These are phyloP conservation scores for Dothiorella sarmentorum DNA, from an alignment of 2,329 filamentous ascomycete genomes.

Conservation along the genomic window DNA sequence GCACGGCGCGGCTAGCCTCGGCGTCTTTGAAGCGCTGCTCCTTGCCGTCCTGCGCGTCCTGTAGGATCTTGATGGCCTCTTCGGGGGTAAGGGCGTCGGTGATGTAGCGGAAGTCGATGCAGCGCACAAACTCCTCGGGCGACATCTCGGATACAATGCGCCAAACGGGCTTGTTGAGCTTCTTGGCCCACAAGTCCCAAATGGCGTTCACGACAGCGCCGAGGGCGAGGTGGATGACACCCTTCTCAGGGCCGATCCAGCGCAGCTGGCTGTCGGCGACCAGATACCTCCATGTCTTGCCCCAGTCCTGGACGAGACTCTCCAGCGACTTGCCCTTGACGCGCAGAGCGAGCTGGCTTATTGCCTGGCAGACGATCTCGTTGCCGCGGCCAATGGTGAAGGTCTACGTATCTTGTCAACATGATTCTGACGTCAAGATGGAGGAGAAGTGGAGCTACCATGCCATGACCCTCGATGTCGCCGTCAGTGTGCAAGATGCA, in stretches of 20 bases:
- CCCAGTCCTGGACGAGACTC: constrained; percentile 76
- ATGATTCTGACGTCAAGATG: neutral
- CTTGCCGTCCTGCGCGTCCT: constrained; percentile 65
- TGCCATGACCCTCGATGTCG: constrained; percentile 68
- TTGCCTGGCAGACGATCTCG: constrained; percentile 85
- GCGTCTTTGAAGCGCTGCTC: constrained; percentile 69
- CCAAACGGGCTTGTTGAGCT: constrained; percentile 84
- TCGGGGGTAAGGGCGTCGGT: constrained; percentile 87
- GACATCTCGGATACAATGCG: constrained; percentile 85
- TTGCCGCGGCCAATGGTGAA: constrained; percentile 89
- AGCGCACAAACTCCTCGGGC: constrained; percentile 78
- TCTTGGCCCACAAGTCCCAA: constrained; percentile 95
- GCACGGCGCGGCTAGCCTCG: constrained; percentile 69
- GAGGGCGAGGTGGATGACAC: constrained; percentile 87
- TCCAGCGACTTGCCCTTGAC: constrained; percentile 70
- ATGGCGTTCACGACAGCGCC: constrained; percentile 86
- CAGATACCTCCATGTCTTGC: constrained; percentile 85
- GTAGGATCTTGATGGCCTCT: constrained; percentile 72
- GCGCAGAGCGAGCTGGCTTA: constrained; percentile 72
- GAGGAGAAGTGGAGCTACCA: constrained; percentile 50
- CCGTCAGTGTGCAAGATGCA: constrained; percentile 84
- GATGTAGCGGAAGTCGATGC: constrained; percentile 94
- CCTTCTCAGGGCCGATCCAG: constrained; percentile 93
- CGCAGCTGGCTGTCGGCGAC: constrained; percentile 86
- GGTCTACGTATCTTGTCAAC: constrained; percentile 43